These are phyloP conservation scores for Gossypium lobatum DNA, from an alignment of 441 rosid species.

Conservation along the genomic window DNA sequence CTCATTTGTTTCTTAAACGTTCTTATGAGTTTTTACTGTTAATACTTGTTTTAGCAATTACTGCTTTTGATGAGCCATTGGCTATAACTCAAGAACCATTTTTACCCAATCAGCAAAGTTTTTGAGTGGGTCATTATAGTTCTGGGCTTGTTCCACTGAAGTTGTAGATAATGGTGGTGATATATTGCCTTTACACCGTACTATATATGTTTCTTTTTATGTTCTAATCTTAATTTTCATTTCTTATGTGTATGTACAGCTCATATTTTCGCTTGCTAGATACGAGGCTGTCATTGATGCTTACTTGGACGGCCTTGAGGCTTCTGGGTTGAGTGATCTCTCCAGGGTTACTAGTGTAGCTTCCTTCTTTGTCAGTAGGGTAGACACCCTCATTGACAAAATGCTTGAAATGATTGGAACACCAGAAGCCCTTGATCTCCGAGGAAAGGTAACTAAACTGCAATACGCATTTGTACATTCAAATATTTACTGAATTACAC, in stretches of 20 bases:
- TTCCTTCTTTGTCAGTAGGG: constrained; percentile 95
- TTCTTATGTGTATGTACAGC: constrained; percentile 39
- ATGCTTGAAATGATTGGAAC: constrained; percentile 87
- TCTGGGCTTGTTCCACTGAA: neutral
- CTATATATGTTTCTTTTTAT: neutral
- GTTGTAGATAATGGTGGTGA: neutral
- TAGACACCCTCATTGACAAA: constrained; percentile 91
- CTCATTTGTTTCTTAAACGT: neutral
- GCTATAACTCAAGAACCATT: too few relatives aligned
- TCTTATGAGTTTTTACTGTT: neutral
- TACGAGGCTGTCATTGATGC: constrained; percentile 98
- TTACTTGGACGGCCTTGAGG: constrained; percentile 96
- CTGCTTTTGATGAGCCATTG: neutral
- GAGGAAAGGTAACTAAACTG: constrained; percentile 68
- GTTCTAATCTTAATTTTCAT: constrained; percentile 9
- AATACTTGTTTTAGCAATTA: neutral
- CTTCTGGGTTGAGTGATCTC: constrained; percentile 84
- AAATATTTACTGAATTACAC: neutral
- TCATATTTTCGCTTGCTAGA: constrained; percentile 84
- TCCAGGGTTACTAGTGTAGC: constrained; percentile 98
- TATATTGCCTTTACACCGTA: neutral
- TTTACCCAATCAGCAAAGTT: too few relatives aligned
- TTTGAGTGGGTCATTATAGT: neutral
- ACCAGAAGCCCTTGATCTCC: constrained; percentile 87
- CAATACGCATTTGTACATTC: neutral